Base-by-base conservation (phyloP, 441 rosid genomes). In the Erysimum cheiri region DNA sequence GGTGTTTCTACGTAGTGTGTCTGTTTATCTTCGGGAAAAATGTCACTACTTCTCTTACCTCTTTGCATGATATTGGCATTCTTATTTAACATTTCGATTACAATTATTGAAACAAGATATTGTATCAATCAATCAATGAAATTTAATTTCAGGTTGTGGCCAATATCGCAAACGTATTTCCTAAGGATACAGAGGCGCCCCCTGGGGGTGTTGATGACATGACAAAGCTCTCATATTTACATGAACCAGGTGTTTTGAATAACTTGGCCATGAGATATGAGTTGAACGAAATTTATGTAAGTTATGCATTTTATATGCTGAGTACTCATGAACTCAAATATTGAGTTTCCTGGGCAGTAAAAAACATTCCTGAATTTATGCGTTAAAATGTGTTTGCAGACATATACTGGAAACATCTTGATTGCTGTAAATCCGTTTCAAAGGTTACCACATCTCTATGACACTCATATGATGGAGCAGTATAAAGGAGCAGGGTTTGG, bases 181-280 rank as follows among this genome's bases (percentile, higher is more conserved):
- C 98, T 33, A 89, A 93, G 77, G 99, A 96, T 78, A 96, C 94
- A 4, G 99, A 96, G 82, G 98, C 97, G 40, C 82, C 92, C 37
- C 97, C 98, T 43, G 98, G 97, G 40, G 99, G 99, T 72, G 99
- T 93, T 47, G 99, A 96, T 90, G 99, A 96, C 86, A 96, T 96
- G 99, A 96, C 99, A 59, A 96, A 96, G 86, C 94, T 96, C 76
- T 88, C 99, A 32, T 96, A 96, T 80, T 76, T 96, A 85, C 98
- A 96, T 40, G 99, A 96, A 72, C 99, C 99, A 3, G 99, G 99
- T 76, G 99, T 96, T 78, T 74, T 96, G 79, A 82, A 87, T 71
- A 96, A 96, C 80, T 78, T 96, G 87, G 91, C 98, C 40, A 52
- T 85, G 67, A 86, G 99, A 88, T 96, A 91, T 75, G 99, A 90